phyloP scores from a whole-genome alignment of 2,329 filamentous ascomycete species.

The Venturia asperata region DNA sequence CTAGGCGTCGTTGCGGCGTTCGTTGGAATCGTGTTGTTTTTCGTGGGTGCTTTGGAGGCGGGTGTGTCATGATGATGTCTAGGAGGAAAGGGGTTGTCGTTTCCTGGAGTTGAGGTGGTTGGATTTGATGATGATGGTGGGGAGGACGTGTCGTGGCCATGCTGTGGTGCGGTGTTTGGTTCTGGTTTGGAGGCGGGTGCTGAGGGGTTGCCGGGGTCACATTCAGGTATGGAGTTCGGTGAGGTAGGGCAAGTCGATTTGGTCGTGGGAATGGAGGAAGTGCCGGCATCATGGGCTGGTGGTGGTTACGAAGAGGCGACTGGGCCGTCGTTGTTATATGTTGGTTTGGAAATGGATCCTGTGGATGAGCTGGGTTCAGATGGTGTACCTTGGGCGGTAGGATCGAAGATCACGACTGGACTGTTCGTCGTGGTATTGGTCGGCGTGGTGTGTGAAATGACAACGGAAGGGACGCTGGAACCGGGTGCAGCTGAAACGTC shows the following conservation, averaged over 20 bases:
- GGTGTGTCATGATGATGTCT: background rate
- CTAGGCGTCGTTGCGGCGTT: background rate
- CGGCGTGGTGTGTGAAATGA: background rate
- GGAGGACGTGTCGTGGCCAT: background rate
- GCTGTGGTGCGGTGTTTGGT: background rate
- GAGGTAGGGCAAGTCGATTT: background rate
- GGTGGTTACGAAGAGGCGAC: background rate
- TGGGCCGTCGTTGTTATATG: background rate
- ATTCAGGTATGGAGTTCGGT: background rate
- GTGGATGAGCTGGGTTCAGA: background rate
- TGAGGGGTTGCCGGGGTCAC: background rate
- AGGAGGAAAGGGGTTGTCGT: background rate
- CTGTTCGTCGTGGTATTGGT: background rate
- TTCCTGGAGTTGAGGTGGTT: background rate
- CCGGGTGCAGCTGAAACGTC: background rate
- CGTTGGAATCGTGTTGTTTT: background rate
- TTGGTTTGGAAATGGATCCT: background rate
- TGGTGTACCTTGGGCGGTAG: background rate
- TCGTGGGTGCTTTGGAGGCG: background rate
- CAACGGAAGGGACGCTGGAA: background rate
- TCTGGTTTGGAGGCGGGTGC: background rate
- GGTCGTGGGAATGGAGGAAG: background rate
- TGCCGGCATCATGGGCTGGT: background rate
- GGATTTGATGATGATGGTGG: background rate
- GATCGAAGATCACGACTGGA: background rate